A percentile compares a stretch with the other conserved stretches of the same genome.
Conservation (phyloP, 2,329 filamentous ascomycete genomes). For the Teratosphaeriaceae sp. region DNA sequence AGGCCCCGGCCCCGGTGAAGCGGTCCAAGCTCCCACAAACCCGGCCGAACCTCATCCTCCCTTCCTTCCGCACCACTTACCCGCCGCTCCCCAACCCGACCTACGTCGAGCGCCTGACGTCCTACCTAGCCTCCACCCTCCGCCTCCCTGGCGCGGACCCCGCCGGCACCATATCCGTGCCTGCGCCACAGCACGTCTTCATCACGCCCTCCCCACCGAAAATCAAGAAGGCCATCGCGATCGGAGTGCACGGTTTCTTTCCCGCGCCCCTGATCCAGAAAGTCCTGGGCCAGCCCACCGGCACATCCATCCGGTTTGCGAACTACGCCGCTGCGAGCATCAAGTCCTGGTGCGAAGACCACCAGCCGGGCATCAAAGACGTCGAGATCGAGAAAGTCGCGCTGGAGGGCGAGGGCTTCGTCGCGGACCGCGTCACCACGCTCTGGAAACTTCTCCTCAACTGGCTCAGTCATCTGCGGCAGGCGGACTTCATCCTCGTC, state of each 20-base stretch:
- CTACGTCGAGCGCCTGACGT: slow-evolving; percentile 35
- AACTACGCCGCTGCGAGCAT: slow-evolving; percentile 81
- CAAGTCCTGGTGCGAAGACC: slow-evolving; percentile 68
- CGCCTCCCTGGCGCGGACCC: slow-evolving; percentile 24
- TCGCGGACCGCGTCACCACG: slow-evolving; percentile 80
- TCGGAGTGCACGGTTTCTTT: slow-evolving; percentile 92
- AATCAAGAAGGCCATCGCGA: slow-evolving; percentile 80
- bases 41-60: slow-evolving; percentile 58
- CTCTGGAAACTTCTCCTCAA: slow-evolving; percentile 92
- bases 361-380: slow-evolving; percentile 52
- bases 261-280: slow-evolving; percentile 81
- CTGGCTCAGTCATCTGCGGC: slow-evolving; percentile 84
- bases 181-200: slow-evolving; percentile 61
- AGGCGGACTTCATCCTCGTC: slow-evolving; percentile 84
- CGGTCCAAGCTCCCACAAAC: slow-evolving; percentile 26
- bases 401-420: slow-evolving; percentile 89
- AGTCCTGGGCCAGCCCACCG: slow-evolving; percentile 89
- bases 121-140: slow-evolving; percentile 31
- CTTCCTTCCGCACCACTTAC: slow-evolving; percentile 64
- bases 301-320: slow-evolving; percentile 89
- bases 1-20: slow-evolving; percentile 28
- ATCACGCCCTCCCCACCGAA: slow-evolving; percentile 59
- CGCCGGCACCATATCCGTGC: too few relatives aligned
- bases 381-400: slow-evolving; percentile 91
- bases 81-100: slow-evolving; percentile 38